Base-by-base conservation (phyloP, 2,329 filamentous ascomycete species). In the Xylariaceae sp. region DNA sequence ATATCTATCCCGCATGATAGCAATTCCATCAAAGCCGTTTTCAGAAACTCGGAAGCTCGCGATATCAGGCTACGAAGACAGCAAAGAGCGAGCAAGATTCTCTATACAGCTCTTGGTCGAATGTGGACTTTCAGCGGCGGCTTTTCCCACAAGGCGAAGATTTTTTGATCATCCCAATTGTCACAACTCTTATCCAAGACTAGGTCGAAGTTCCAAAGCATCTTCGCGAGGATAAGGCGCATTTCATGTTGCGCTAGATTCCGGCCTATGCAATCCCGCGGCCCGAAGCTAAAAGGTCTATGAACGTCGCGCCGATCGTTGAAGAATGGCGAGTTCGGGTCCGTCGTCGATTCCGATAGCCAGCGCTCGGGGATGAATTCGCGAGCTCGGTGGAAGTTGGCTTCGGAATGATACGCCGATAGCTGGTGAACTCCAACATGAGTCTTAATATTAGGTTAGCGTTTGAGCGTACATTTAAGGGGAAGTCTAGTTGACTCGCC, bases 191-290 rank as follows among this genome's bases (percentile, higher is more conserved):
- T 40, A 38, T 58, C 57, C 8, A 59, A 44, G 12, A 32, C 38
- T 19, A 60, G 22, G n/a, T 60, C 58, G 27, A 60, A 61, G 25
- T 60, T 56, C 52, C 55, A 60, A 8, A 61, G 40, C 4, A 61
- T 36, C 20, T 47, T 56, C 4, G 58, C 56, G 38, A 60, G 50
- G 43, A 61, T 61, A 37, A 58, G 42, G 12, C 56, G 55, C 58
- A 61, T 59, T 43, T 61, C 58, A 32, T 60, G 55, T 20, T 49
- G 46, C 4, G 56, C 57, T n/a, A 58, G 37, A 22, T 58, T 55
- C 20, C 56, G 52, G 6, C 56, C 55, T 14, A 59, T 55, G 29
- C 56, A 60, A 37, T 55, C 51, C 1, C 55, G 52, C 21, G 54
- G 55, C 2, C 55, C 57, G 7, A 55, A 53, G 25, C 51, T 55